These are phyloP conservation scores for Phaeolepiota aurea DNA, from an alignment of 768 basidiomycete species.

Conservation along the genomic window DNA sequence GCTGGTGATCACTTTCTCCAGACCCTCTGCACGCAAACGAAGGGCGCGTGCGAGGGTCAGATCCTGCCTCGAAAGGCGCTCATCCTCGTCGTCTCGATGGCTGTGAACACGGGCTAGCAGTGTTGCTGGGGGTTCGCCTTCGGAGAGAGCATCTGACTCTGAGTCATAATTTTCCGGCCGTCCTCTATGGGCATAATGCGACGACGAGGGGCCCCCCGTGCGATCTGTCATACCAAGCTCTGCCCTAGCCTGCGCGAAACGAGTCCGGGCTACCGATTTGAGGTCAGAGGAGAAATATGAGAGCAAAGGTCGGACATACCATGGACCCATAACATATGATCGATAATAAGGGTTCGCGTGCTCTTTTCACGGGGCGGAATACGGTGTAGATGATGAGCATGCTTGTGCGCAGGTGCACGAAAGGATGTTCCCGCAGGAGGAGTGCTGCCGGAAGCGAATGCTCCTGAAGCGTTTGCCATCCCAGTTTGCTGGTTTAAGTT, in stretches of 20 bases:
- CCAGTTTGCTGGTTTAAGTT: background rate
- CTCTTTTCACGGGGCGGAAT: conserved; percentile 86
- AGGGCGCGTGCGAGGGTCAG: conserved; percentile 53
- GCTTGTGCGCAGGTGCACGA: conserved; percentile 74
- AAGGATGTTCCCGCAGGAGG: conserved; percentile 24
- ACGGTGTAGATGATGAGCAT: conserved; percentile 81
- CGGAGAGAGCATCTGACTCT: conserved; percentile 58
- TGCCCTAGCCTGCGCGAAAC: conserved; percentile 77
- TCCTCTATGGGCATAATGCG: conserved; percentile 53
- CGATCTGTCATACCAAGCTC: conserved; percentile 83
- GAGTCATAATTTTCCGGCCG: conserved; percentile 74
- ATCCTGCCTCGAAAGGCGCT: conserved; percentile 48
- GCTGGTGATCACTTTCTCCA: conserved; percentile 74
- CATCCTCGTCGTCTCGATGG: conserved; percentile 52
- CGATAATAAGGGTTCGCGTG: conserved; percentile 81
- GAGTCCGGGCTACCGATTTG: conserved; percentile 41
- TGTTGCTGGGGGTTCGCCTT: conserved; percentile 48
- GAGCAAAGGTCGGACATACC: conserved; percentile 18
- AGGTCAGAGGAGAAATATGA: background rate
- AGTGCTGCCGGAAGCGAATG: too few relatives aligned
- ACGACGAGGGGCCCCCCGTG: conserved; percentile 56
- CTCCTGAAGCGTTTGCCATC: background rate
- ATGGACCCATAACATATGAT: conserved; percentile 84
- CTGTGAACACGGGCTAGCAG: conserved; percentile 42
- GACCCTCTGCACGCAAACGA: conserved; percentile 66